Evolutionary conservation across 768 basidiomycete species (phyloP), one percentile per base, ranked within the genome.

Genomic region (Suillus luteus): DNA sequence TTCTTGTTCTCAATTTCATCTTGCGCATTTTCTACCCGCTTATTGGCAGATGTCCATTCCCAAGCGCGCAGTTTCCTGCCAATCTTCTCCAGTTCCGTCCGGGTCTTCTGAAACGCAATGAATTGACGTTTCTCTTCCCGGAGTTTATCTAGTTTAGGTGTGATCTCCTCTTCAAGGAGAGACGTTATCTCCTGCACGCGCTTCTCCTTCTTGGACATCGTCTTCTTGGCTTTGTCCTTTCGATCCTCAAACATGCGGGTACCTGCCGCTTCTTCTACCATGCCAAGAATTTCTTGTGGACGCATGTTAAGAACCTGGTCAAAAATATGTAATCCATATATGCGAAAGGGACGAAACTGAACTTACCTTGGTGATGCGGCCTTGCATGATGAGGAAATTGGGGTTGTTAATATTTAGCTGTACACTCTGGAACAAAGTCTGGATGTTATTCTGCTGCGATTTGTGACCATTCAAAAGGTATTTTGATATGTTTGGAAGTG

Each of bases 351-450:
- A 61, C 61, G 54, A 48, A 55, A 46, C 11, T 24, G 31, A 19
- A 68, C 76, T 46, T 38, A 92, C 96, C 81, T 99, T 99, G 12
- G 97, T 99, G 73, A 99, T 99, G 58, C 96, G 93, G 35, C 97
- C 96, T 77, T 99, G 97, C 96, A 99, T 99, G 75, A 99, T 98
- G 64, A 99, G 84, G 80, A 99, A 99, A 75, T 99, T 99, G 51
- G 97, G 97, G 76, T 98, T 98, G 79, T 99, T 99, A 83, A 99
- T 99, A 73, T 99, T 99, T 67, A 99, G 86, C 75, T 97, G 95
- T 0, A 99, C 96, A 46, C 93, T 90, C 73, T 99, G 97, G 72
- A 99, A 99, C 15, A 99, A 82, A 35, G 88, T 91, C 71, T 97
- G 97, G 0, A 99, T 85, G 1, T 81, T 82, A 60, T 91, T 86